Base-by-base conservation (phyloP, 345 rosid species). In the Populus tremula region DNA sequence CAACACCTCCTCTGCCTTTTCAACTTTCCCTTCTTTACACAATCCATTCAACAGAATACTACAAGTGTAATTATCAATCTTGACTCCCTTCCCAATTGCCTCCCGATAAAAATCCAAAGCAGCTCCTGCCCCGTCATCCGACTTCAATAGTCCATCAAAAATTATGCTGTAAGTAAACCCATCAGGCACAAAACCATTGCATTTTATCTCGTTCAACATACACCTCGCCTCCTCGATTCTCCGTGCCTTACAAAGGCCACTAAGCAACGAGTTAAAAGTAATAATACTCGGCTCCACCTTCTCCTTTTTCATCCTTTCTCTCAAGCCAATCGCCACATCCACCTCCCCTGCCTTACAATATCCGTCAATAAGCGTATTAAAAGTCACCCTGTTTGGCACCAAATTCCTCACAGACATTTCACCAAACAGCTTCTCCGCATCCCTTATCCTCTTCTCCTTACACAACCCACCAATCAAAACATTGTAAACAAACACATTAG, bases 341-440 rank as follows among this genome's bases (percentile, higher is more conserved):
- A 87, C 74, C 36, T 82, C 87, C 75, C 91, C 97, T 39, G 72
- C 82, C 79, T 88, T 92, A 76, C 92, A 93, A 74, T 86, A 89
- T 59, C 97, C 94, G 62, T 91, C 93, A 54, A 93, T 86, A 80
- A 94, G 82, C 1, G 88, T 85, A 81, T 91, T 93, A 77, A 89
- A 94, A 0, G 97, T 89, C 54, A 94, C 86, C 73, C 62, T 77
- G 54, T 72, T 88, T 0, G 89, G 82, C 16, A 71, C 68, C 80
- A 94, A 61, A 9, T 80, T 84, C 79, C 81, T 82, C 9, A 38
- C 21, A 75, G 56, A 72, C 90, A 90, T 88, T 86, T 94, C 96
- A 79, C 87, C 91, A 70, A 92, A 91, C 87, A 89, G 18, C 82
- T 86, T 82, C 81, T 89, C 90, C 49, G 90, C 98, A 43, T 88